These are phyloP conservation scores for Acmispon strigosus DNA, from an alignment of 306 rosid genomes.

Conservation along the genomic window DNA sequence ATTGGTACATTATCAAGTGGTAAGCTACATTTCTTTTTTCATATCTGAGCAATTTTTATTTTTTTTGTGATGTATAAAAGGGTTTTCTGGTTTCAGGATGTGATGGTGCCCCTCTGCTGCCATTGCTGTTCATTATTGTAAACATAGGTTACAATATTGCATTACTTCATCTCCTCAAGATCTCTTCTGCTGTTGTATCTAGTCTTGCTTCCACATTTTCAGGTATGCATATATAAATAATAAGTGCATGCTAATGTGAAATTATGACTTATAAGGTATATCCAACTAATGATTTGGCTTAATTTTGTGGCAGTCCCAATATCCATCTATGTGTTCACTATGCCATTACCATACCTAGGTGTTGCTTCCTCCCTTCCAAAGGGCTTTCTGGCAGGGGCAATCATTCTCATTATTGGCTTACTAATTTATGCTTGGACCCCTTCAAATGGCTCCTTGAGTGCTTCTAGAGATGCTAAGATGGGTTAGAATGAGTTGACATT, in stretches of 20 bases:
- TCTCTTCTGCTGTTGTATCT: slow-evolving; percentile 88
- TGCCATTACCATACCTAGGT: slow-evolving; percentile 84
- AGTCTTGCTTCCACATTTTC: slow-evolving; percentile 85
- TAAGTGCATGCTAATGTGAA: slow-evolving; percentile 1
- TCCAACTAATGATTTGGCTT: slow-evolving; percentile 14
- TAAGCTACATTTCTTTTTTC: slow-evolving; percentile 30
- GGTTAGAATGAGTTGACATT: neutral
- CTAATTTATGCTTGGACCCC: slow-evolving; percentile 78
- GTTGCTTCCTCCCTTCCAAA: slow-evolving; percentile 70
- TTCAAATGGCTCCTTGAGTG: slow-evolving; percentile 28
- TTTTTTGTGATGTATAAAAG: neutral
- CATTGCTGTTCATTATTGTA: slow-evolving; percentile 33
- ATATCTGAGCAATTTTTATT: neutral
- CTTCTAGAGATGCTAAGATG: slow-evolving; percentile 19
- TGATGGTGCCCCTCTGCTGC: slow-evolving; percentile 47
- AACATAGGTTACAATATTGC: slow-evolving; percentile 65
- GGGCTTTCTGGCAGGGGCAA: slow-evolving; percentile 73
- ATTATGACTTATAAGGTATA: neutral
- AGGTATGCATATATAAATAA: slow-evolving; percentile 35
- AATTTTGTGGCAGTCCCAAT: slow-evolving; percentile 77
- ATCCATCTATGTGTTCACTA: slow-evolving; percentile 61
- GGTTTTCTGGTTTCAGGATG: slow-evolving; percentile 36
- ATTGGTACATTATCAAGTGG: slow-evolving; percentile 59
- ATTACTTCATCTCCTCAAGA: slow-evolving; percentile 79
- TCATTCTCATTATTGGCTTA: slow-evolving; percentile 57